phyloP scores from a whole-genome alignment of 768 basidiomycete genomes.

The Tylopilus balloui region DNA sequence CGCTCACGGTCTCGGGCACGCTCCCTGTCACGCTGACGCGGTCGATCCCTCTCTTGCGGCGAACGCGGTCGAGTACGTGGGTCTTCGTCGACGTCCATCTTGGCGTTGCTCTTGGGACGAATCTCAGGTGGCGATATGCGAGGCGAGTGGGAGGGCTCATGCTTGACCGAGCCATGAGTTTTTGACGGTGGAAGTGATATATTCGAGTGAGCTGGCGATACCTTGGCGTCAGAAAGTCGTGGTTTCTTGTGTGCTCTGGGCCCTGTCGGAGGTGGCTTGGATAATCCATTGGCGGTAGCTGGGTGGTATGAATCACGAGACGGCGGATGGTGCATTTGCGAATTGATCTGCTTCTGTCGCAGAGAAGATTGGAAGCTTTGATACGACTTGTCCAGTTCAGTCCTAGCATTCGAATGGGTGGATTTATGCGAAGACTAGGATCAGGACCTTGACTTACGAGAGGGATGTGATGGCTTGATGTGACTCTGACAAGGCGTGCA shows the following conservation, averaged over 20 bases:
- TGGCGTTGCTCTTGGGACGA: conserved; percentile 29
- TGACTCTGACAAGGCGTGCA: conserved; percentile 50
- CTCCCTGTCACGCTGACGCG: conserved; percentile 36
- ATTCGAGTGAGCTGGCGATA: conserved; percentile 33
- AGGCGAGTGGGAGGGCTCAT: conserved; percentile 29
- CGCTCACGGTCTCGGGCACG: conserved; percentile 33
- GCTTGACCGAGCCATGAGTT: conserved; percentile 17
- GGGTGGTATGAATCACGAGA: conserved; percentile 45
- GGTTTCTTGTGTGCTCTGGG: conserved; percentile 80
- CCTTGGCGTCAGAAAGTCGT: conserved; percentile 55
- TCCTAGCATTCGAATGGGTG: conserved; percentile 38
- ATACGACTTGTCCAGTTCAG: conserved; percentile 74
- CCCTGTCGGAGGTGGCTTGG: conserved; percentile 67
- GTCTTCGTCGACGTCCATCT: conserved; percentile 60
- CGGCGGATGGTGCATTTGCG: conserved; percentile 31
- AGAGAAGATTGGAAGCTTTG: conserved; percentile 50
- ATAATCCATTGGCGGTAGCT: conserved; percentile 30
- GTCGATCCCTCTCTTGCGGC: conserved; percentile 39
- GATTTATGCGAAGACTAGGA: conserved; percentile 8
- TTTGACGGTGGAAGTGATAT: conserved; percentile 28
- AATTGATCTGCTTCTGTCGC: conserved; percentile 37
- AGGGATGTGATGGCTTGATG: conserved; percentile 65
- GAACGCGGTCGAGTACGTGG: conserved; percentile 41
- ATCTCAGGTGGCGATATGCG: conserved; percentile 27
- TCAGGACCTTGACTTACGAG: conserved; percentile 50